Evolutionary conservation across 164 flowering plant genomes (phyloP).

Genomic region (Platanus orientalis): DNA sequence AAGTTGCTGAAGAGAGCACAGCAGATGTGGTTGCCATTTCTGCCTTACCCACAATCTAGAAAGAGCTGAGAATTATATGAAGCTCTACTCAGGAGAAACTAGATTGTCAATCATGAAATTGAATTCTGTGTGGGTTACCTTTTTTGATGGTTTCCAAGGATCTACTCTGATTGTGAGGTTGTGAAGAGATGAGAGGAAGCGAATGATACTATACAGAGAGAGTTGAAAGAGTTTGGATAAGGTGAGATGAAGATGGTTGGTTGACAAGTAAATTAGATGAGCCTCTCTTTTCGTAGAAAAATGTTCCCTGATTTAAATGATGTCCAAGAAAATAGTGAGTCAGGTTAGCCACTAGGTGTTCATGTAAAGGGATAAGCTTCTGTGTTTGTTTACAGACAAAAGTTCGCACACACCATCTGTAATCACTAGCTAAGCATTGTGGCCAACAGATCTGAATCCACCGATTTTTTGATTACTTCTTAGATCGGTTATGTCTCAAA

Average conservation of each 20-base stretch:
- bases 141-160: constrained; percentile 5
- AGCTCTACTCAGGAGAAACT: too few species aligned
- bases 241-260: constrained; percentile 34
- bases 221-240: constrained; percentile 30
- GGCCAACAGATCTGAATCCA: too few species aligned
- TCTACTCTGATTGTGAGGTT: constrained; percentile 1
- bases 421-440: too few species aligned
- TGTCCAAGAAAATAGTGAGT: constrained; percentile 9
- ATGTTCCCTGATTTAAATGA: constrained; percentile 1
- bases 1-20: constrained; percentile 21
- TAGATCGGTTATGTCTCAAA: too few species aligned
- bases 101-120: too few species aligned
- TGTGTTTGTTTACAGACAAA: too few species aligned
- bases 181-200: constrained; percentile 11
- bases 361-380: too few species aligned
- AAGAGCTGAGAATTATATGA: not conserved
- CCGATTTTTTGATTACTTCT: too few species aligned
- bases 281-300: not conserved
- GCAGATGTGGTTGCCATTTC: constrained; percentile 45
- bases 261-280: constrained; percentile 18
- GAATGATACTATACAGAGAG: constrained; percentile 11
- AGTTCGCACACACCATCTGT: too few species aligned
- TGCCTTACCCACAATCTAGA: constrained; percentile 4
- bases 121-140: constrained; percentile 6
- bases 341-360: too few species aligned